Conservation (phyloP, 768 basidiomycete genomes). For the Pisolithus microcarpus region DNA sequence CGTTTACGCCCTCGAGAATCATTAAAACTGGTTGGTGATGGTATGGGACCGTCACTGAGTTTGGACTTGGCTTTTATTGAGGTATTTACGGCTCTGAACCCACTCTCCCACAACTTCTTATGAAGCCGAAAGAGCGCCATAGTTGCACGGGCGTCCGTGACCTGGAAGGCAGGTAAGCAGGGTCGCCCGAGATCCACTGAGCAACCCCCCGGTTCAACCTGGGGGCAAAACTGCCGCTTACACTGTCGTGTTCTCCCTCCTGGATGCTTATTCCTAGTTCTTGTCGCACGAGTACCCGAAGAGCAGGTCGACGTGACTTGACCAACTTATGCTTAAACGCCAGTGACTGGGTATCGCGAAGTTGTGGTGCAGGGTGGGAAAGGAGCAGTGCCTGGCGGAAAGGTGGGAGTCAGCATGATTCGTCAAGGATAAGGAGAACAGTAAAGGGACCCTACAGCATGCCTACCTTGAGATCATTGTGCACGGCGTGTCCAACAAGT, state of each 20-base stretch:
- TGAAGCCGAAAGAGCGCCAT: conserved; percentile 89
- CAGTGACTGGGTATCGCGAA: conserved; percentile 64
- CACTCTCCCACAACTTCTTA: conserved; percentile 76
- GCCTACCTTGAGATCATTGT: conserved; percentile 76
- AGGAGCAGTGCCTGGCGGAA: conserved; percentile 52
- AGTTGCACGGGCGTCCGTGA: conserved; percentile 88
- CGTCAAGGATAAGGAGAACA: background rate
- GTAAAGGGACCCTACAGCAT: background rate
- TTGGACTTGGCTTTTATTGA: background rate
- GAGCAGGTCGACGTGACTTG: conserved; percentile 61
- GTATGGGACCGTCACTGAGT: background rate
- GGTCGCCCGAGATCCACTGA: background rate
- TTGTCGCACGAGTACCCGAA: conserved; percentile 73
- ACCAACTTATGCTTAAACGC: conserved; percentile 52
- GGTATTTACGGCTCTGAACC: conserved; percentile 12
- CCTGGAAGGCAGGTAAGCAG: conserved; percentile 36
- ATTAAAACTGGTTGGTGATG: background rate
- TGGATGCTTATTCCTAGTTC: conserved; percentile 80
- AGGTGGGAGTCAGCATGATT: background rate
- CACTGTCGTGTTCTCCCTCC: conserved; percentile 84
- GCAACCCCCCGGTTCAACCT: background rate
- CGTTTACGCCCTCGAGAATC: background rate
- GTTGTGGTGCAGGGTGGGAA: conserved; percentile 57
- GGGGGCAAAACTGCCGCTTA: conserved; percentile 32
- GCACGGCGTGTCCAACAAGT: conserved; percentile 84